Conservation (phyloP, 495 filamentous ascomycete species). For the Rostrohypoxylon terebratum region DNA sequence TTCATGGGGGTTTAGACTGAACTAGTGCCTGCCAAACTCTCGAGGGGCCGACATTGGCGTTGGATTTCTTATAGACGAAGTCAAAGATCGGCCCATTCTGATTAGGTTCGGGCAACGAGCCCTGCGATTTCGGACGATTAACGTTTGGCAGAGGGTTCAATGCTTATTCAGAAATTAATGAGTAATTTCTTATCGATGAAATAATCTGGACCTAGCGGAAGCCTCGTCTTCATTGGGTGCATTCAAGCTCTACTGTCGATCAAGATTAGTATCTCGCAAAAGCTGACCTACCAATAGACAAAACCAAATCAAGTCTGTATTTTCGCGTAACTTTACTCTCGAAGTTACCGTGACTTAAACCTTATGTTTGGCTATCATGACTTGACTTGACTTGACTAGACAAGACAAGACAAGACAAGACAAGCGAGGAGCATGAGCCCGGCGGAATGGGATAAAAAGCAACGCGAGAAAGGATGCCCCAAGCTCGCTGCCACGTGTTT, state of each 20-base stretch:
- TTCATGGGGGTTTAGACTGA: not conserved
- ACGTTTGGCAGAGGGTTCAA: not conserved
- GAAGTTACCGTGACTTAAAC: conserved; percentile 8
- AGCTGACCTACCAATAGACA: not conserved
- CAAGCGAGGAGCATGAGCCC: conserved; percentile 10
- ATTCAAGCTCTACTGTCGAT: not conserved
- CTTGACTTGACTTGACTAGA: not conserved
- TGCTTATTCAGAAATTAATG: no score
- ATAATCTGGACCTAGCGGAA: not conserved
- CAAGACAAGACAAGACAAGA: no score
- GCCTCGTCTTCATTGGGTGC: not conserved
- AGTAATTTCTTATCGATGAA: not conserved
- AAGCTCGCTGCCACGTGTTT: conserved; percentile 20
- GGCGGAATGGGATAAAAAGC: conserved; percentile 12
- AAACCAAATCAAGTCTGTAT: not conserved
- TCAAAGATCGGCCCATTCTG: not conserved
- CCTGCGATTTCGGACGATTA: not conserved
- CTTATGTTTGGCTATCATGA: not conserved
- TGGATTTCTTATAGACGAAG: not conserved
- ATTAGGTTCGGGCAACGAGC: not conserved
- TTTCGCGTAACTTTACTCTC: not conserved
- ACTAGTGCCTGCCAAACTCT: not conserved
- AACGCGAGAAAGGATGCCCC: conserved; percentile 2
- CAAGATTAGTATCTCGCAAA: not conserved
- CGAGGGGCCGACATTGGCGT: not conserved